Percentiles rank a stretch among this genome's conserved stretches.
Evolutionary conservation across 169 alveolate species (phyloP).

Genomic region (Cryptosporidium xiaoi): DNA sequence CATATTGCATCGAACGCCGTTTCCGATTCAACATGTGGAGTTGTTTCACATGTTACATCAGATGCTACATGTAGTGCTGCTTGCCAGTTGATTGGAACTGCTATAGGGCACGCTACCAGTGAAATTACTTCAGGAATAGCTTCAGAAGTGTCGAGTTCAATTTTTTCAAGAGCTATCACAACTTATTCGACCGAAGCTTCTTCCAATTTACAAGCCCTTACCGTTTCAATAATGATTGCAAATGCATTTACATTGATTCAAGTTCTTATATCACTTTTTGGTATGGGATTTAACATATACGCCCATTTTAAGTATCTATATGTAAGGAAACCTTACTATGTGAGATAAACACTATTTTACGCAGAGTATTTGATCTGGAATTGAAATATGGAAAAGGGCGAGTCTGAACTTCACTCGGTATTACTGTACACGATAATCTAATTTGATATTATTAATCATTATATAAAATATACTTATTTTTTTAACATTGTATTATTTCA

Average conservation of each 20-base stretch:
- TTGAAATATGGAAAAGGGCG: not conserved
- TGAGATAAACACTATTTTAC: conserved; percentile 4
- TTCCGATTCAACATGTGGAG: conserved; percentile 27
- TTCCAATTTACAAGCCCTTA: conserved; percentile 16
- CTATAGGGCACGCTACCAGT: conserved; percentile 4
- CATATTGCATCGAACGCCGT: conserved; percentile 41
- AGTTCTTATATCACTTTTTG: conserved; percentile 34
- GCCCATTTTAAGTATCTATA: conserved; percentile 4
- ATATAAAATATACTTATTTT: not conserved
- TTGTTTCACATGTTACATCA: conserved; percentile 54
- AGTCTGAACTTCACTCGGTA: not conserved
- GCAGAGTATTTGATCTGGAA: not conserved
- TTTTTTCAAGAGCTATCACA: not conserved
- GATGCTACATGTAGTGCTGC: conserved; percentile 40
- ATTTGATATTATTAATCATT: not conserved
- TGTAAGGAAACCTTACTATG: conserved; percentile 54
- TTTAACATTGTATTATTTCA: too few relatives aligned
- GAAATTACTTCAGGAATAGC: conserved; percentile 1
- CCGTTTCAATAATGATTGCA: conserved; percentile 37
- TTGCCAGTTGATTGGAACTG: conserved; percentile 12
- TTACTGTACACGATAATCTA: not conserved
- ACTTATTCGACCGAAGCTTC: not conserved
- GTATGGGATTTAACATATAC: conserved; percentile 54
- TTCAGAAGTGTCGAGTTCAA: conserved; percentile 9
- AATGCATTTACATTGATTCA: conserved; percentile 28